Evolutionary conservation across 495 filamentous ascomycete genomes (phyloP), one percentile per base, ranked within the genome.

Genomic region (Thozetella sp.): DNA sequence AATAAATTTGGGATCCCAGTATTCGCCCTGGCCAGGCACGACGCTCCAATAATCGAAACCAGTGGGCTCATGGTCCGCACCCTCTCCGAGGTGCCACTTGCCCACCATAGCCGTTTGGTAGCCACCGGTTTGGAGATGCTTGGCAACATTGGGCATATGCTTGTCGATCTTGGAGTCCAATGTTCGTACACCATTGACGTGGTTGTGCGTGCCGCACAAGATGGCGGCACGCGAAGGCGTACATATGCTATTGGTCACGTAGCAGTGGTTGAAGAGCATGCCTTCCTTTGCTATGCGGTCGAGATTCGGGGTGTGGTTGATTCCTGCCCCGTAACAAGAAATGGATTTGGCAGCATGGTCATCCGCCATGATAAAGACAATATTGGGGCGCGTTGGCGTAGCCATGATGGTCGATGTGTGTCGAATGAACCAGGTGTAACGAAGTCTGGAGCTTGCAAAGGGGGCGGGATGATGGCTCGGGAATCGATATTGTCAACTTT

Each of bases 191-290:
- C 69, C 72, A 57, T 78, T 79, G 54, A 79, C 75, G 53, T 79
- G 76, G 59, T 77, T 79, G 60, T 79, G 72, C 3, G 72, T 78
- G 13, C 76, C 76, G 2, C 74, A 78, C 3, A 79, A 56, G 46
- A 79, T 78, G 10, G 76, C 64, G 1, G 76, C 76, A 11, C 76
- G 71, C 17, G 67, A 72, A 0, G 76, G 76, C 1, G 76, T 80
- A 56, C 76, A 80, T 51, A 80, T 80, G 25, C 68, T 72, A 63
- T 80, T 80, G 40, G 74, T 78, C 22, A 80, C 76, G 55, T 80
- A 80, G 59, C 76, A 80, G 64, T 80, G 74, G 54, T 78, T 75
- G 60, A 78, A 80, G n/a, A 63, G 66, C 75, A 77, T 77, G n/a
- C 76, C 76, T 52, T 77, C 74, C 4, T 60, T 65, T 12, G 74